Evolutionary conservation across 805 yeast species (phyloP).

Genomic region (Suhomyces sp.): DNA sequence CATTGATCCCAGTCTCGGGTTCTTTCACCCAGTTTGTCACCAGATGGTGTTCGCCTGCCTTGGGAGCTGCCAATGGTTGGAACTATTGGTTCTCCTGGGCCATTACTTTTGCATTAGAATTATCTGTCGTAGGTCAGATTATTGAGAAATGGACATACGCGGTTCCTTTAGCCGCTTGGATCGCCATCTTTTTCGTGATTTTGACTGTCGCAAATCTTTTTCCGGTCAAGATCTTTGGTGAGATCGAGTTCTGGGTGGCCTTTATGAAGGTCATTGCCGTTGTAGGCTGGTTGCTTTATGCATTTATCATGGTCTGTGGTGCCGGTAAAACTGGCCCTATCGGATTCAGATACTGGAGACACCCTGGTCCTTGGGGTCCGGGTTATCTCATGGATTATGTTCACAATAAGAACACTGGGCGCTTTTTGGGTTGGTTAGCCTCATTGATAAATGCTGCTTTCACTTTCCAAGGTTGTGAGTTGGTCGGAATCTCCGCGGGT

Average conservation of each 20-base stretch:
- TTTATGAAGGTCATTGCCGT: conserved; percentile 64
- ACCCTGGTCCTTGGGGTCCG: conserved; percentile 75
- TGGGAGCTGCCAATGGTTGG: conserved; percentile 72
- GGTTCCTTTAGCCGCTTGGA: conserved; percentile 74
- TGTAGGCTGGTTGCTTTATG: conserved; percentile 65
- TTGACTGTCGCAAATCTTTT: conserved; percentile 54
- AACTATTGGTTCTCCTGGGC: conserved; percentile 79
- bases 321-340: conserved; percentile 67
- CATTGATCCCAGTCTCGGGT: conserved; percentile 66
- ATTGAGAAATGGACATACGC: conserved; percentile 63
- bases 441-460: conserved; percentile 74
- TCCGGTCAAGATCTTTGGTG: conserved; percentile 72
- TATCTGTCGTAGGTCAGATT: conserved; percentile 67
- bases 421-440: conserved; percentile 67
- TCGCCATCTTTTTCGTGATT: conserved; percentile 59
- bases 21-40: conserved; percentile 70
- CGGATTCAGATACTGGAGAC: conserved; percentile 78
- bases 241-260: conserved; percentile 74
- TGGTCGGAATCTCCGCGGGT: conserved; percentile 73
- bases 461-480: conserved; percentile 77
- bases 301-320: conserved; percentile 71
- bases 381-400: conserved; percentile 45
- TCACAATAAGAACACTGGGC: conserved; percentile 46
- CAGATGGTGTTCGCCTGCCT: conserved; percentile 64
- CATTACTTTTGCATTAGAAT: conserved; percentile 70